Evolutionary conservation across 345 rosid genomes (phyloP).

Genomic region (Populus euphratica): DNA sequence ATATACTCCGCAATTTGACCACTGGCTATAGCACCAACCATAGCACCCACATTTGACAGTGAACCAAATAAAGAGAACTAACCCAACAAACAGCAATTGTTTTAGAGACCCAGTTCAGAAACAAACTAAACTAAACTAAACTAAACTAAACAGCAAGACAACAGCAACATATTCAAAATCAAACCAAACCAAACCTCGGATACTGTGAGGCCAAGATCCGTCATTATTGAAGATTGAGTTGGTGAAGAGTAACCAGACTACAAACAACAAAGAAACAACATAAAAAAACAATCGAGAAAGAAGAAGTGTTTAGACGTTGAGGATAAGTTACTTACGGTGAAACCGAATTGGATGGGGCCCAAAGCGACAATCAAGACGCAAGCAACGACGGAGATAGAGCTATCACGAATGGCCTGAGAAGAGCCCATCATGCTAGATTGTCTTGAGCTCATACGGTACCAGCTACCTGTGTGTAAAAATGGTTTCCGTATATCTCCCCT

Average conservation of each 20-base stretch:
- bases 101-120: slow-evolving; percentile 21
- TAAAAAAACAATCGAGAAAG: slow-evolving; percentile 1
- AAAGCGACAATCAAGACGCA: slow-evolving; percentile 93
- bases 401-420: slow-evolving; percentile 71
- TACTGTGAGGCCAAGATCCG: slow-evolving; percentile 74
- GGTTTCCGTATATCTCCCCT: slow-evolving; percentile 81
- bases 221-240: slow-evolving; percentile 67
- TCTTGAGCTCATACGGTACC: slow-evolving; percentile 94
- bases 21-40: slow-evolving; percentile 97
- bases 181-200: slow-evolving; percentile 56
- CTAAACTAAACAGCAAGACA: background rate
- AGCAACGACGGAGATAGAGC: slow-evolving; percentile 87
- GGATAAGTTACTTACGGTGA: slow-evolving; percentile 56
- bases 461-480: slow-evolving; percentile 89
- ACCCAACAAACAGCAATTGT: slow-evolving; percentile 12
- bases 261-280: background rate
- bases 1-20: slow-evolving; percentile 95
- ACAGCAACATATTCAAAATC: background rate
- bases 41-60: slow-evolving; percentile 96
- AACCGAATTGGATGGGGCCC: slow-evolving; percentile 98
- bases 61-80: slow-evolving; percentile 91
- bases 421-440: slow-evolving; percentile 95
- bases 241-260: slow-evolving; percentile 95
- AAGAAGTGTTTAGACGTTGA: background rate
- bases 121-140: background rate